Base-by-base conservation (phyloP, 2,329 filamentous ascomycete species). In the Pseudopithomyces chartarum region DNA sequence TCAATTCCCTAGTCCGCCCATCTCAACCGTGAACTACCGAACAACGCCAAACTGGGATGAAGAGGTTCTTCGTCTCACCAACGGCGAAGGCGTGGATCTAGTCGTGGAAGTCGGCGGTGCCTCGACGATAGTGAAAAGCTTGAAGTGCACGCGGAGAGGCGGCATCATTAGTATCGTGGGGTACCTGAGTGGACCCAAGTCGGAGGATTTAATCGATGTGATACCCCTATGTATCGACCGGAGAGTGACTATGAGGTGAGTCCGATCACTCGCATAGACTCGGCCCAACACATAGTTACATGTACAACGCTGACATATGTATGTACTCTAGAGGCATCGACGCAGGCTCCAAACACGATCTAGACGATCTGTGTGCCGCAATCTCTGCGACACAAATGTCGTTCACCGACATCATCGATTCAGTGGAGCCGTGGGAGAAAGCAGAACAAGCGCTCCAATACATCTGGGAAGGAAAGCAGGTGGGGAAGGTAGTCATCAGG, bases 271-370 rank as follows among this genome's bases (percentile, higher is more conserved):
- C 8, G 26, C 26, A 29, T 29, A 29, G 8, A 29, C 4, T n/a
- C 4, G 26, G 26, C 26, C 26, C 26, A 29, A 29, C 26, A 5
- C 26, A 11, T 19, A 33, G 4, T 50, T 55, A 20, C 4, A 43
- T 22, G 17, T 5, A 43, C 22, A 19, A 15, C 15, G 20, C 6
- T 23, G 20, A 23, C 11, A 17, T 29, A 29, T 19, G 22, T 19
- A 43, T 26, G 10, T n/a, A 8, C 7, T 1, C 82, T 12, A 81
- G 80, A 65, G 80, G 86, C 0, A 80, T 88, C 7, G 66, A 86
- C 32, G 86, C 86, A 66, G 86, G 86, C 0, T 84, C 86, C 0
- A 80, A 77, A 61, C 80, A 83, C 52, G 74, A 81, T 29, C 82
- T 74, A 29, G 73, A 75, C 52, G 71, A 73, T 46, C 66, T 77